phyloP scores from a whole-genome alignment of 768 basidiomycete species.

The Chiua virens region DNA sequence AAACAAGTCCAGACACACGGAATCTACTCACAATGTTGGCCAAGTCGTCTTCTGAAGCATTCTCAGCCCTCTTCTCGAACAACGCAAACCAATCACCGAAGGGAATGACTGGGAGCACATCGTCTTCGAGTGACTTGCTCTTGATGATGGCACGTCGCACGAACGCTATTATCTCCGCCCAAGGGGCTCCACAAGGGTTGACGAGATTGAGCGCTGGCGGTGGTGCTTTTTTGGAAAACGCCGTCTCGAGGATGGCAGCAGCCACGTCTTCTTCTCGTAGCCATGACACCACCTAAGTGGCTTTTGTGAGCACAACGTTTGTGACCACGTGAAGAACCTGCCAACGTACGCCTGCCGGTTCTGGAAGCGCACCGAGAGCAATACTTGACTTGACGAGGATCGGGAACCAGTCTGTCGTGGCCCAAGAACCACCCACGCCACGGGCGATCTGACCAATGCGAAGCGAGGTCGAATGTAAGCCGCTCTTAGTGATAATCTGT shows the following conservation, averaged over 20 bases:
- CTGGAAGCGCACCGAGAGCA: no score
- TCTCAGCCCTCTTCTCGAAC: conserved; percentile 23
- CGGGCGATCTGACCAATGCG: conserved; percentile 50
- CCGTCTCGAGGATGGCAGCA: conserved; percentile 30
- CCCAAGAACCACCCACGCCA: conserved; percentile 43
- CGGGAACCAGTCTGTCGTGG: no score
- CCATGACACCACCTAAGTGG: no score
- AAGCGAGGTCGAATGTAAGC: conserved; percentile 36
- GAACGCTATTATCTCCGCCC: conserved; percentile 29
- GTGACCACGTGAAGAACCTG: no score
- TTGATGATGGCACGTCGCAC: conserved; percentile 21
- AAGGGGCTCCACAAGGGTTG: conserved; percentile 31
- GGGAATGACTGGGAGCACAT: conserved; percentile 31
- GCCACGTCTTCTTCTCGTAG: conserved; percentile 42
- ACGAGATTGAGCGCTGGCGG: conserved; percentile 30
- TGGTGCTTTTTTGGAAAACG: conserved; percentile 13
- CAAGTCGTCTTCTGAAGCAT: conserved; percentile 27
- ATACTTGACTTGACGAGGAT: no score
- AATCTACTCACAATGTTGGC: conserved; percentile 30
- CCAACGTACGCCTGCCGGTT: conserved; percentile 33
- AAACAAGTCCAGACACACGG: no score
- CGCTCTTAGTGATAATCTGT: conserved; percentile 40
- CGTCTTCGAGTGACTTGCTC: conserved; percentile 1
- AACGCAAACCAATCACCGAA: conserved; percentile 35
- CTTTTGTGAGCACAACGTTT: no score